Evolutionary conservation across 306 rosid genomes (phyloP), one percentile per base, ranked within the genome.

Genomic region (Pyrus betulifolia): DNA sequence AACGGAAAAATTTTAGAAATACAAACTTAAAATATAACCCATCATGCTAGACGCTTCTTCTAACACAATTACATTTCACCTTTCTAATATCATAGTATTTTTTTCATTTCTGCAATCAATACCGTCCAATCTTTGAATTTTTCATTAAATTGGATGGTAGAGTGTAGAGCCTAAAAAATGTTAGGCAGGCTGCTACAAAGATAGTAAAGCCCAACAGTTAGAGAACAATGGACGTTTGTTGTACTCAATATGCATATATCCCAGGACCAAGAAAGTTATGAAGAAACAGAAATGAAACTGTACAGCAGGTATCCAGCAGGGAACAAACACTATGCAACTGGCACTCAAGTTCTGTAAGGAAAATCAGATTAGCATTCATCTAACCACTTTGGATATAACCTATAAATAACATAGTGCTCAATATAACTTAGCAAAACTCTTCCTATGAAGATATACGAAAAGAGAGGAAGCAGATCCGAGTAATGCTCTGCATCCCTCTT

Each of bases 401-500:
- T 73, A 80, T 79, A 25, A 25, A 82, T 80, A 25, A 80, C 70
- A 11, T 61, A 61, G 66, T 42, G 40, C 31, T 25, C 27, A 44
- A 58, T 52, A 62, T 7, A 60, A 51, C 63, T 67, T 75, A 76
- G 72, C 45, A 45, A 35, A 15, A 40, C 21, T 67, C 21, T 23
- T 63, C 51, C 30, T 46, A 40, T 44, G 70, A 62, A 44, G 73
- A 69, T 42, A 60, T 23, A 28, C 5, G 2, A 18, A 66, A 13
- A 38, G 51, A 11, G 8, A 21, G 49, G 1, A 8, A 11, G 27
- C 78, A 67, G 77, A 30, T 57, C 97, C 8, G 99, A 95, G 82
- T 95, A 95, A 79, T 95, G 99, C 88, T 95, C 99, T 52, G 97
- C 97, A 81, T 95, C 27, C 27, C 27, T 25, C 27, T 25, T 97